phyloP scores from a whole-genome alignment of 306 rosid genomes.

The Neltuma alba region DNA sequence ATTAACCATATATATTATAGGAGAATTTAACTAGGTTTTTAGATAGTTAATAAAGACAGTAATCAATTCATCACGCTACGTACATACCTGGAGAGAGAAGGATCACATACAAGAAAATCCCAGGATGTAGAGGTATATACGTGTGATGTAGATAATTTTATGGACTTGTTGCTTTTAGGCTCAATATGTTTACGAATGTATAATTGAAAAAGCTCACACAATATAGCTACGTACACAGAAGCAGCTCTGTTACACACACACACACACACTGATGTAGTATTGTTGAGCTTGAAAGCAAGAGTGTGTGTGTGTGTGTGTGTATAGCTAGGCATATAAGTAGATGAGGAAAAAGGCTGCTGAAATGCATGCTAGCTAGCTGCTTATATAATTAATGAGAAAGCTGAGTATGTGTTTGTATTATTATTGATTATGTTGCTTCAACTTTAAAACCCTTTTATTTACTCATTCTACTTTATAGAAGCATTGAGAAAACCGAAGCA shows the following conservation, averaged over 20 bases:
- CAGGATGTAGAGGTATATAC: neutral
- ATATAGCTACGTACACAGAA: neutral
- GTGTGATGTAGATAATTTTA: neutral
- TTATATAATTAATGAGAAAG: constrained; percentile 24
- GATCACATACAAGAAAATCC: neutral
- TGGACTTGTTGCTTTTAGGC: neutral
- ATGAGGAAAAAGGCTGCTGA: neutral
- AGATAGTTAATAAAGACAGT: neutral
- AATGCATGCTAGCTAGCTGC: neutral
- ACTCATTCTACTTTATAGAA: neutral
- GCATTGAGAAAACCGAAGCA: constrained; percentile 2
- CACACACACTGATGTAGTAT: too few relatives aligned
- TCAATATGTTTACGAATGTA: neutral
- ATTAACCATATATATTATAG: too few relatives aligned
- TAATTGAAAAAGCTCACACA: neutral
- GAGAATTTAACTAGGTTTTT: neutral
- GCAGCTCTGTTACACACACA: too few relatives aligned
- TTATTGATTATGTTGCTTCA: neutral
- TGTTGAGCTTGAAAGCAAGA: neutral
- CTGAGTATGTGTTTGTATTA: neutral
- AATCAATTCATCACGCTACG: neutral
- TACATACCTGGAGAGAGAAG: neutral
- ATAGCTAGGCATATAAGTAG: too few relatives aligned
- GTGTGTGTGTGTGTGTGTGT: neutral
- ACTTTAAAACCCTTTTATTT: neutral